phyloP scores from a whole-genome alignment of 2,329 filamentous ascomycete species.

The Trichoderma koningii region DNA sequence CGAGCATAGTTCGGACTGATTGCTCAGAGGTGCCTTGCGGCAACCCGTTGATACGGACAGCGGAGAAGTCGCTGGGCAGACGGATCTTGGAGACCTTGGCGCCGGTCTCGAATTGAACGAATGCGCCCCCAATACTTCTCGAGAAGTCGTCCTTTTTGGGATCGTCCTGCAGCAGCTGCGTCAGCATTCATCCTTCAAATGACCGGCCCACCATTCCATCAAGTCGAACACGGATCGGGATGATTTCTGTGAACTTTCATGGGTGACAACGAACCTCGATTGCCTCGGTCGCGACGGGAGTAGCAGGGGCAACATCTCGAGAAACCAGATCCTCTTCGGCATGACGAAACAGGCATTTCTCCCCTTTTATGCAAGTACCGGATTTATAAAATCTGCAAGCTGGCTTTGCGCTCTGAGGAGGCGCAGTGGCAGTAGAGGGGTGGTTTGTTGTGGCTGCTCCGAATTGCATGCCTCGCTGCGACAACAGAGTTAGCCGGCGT shows the following conservation, averaged over 20 bases:
- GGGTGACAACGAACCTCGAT: background rate
- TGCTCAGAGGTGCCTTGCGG: slow-evolving; percentile 29
- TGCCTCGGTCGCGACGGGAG: background rate
- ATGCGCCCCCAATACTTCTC: slow-evolving; percentile 31
- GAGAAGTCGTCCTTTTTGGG: background rate
- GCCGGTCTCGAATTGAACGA: slow-evolving; percentile 40
- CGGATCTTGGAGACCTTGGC: slow-evolving; percentile 35
- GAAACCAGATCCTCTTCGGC: background rate
- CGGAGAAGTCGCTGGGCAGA: slow-evolving; percentile 43
- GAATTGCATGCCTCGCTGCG: background rate
- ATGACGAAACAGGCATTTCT: slow-evolving; percentile 5
- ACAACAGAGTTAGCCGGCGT: background rate
- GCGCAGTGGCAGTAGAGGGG: background rate
- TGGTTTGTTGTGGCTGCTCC: background rate
- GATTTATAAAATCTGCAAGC: slow-evolving; percentile 4
- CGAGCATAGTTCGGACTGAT: slow-evolving; percentile 5
- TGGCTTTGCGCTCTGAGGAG: background rate
- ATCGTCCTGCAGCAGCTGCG: background rate
- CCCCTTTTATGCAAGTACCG: slow-evolving; percentile 14
- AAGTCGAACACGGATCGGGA: rapidly evolving
- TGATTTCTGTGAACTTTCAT: background rate
- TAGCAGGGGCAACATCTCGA: background rate
- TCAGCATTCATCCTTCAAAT: background rate
- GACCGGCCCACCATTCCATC: background rate
- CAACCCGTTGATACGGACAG: slow-evolving; percentile 39